phyloP scores from a whole-genome alignment of 305 asterid species.

The Solanum chacoense region DNA sequence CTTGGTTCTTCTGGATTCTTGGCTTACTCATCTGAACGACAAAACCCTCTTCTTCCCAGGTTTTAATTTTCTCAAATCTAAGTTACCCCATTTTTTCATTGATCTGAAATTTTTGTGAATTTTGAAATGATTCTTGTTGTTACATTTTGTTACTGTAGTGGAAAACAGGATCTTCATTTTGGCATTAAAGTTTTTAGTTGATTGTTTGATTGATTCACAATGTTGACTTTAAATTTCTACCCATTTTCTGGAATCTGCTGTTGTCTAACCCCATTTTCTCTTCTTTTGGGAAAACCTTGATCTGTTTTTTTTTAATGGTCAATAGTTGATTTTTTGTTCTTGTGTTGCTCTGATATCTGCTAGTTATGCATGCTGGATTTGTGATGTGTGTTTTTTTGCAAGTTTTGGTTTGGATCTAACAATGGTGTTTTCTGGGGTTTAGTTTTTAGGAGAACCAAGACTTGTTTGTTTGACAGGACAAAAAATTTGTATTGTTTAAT shows the following conservation, averaged over 20 bases:
- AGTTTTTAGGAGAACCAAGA: neutral
- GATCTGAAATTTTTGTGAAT: neutral
- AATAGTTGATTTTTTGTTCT: neutral
- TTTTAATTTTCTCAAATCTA: neutral
- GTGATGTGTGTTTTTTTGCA: neutral
- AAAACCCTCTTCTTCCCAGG: conserved; percentile 79
- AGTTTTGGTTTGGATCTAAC: neutral
- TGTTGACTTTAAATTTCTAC: neutral
- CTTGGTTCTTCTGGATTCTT: conserved; percentile 66
- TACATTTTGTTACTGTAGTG: neutral
- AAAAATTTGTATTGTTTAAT: neutral
- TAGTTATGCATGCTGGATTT: neutral
- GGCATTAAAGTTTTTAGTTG: neutral
- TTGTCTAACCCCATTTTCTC: neutral
- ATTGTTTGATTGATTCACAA: neutral
- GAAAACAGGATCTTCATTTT: neutral
- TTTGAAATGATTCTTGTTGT: neutral
- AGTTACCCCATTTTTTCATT: neutral
- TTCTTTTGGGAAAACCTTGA: neutral
- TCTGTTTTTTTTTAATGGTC: neutral
- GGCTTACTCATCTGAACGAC: conserved; percentile 53
- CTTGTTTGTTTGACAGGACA: neutral
- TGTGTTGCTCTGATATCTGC: neutral
- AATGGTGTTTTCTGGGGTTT: neutral
- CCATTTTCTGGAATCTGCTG: neutral